A percentile compares a stretch with the other conserved stretches of the same genome.
Conservation (phyloP, 257 asterid species). For the Solanum sejunctum region DNA sequence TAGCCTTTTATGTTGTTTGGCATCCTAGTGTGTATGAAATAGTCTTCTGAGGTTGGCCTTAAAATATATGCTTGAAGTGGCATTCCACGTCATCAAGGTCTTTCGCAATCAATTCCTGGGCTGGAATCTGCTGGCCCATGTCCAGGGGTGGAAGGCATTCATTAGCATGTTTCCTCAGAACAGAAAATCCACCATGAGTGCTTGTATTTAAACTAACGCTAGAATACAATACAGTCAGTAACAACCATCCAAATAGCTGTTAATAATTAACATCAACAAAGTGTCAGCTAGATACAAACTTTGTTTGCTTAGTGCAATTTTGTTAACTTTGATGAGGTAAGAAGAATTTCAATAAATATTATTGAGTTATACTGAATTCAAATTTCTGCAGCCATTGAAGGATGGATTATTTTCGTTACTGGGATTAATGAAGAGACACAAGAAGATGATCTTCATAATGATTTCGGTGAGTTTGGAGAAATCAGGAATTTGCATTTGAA, state of each 20-base stretch:
- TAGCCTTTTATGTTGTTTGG: too few species aligned
- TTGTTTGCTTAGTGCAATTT: neutral
- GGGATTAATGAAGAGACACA: constrained; percentile 97
- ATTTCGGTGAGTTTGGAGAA: constrained; percentile 81
- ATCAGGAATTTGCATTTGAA: constrained; percentile 88
- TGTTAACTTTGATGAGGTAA: neutral
- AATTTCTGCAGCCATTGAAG: constrained; percentile 76
- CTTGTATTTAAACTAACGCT: too few species aligned
- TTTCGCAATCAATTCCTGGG: too few species aligned
- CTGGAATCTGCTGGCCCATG: too few species aligned
- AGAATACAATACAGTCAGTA: neutral
- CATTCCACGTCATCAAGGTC: too few species aligned
- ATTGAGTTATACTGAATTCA: neutral
- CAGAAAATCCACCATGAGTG: too few species aligned
- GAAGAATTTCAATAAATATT: neutral
- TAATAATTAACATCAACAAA: neutral
- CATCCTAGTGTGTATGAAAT: too few species aligned
- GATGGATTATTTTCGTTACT: constrained; percentile 92
- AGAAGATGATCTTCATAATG: constrained; percentile 72
- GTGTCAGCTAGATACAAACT: neutral
- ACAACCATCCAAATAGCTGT: neutral
- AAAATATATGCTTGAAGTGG: too few species aligned
- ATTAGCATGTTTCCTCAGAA: too few species aligned
- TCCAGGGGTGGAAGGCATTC: too few species aligned
- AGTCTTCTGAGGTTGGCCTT: too few species aligned